Percentiles rank a stretch among this genome's conserved stretches.
phyloP scores from a whole-genome alignment of 1,139 yeast species.

The Taiozyma sp. region DNA sequence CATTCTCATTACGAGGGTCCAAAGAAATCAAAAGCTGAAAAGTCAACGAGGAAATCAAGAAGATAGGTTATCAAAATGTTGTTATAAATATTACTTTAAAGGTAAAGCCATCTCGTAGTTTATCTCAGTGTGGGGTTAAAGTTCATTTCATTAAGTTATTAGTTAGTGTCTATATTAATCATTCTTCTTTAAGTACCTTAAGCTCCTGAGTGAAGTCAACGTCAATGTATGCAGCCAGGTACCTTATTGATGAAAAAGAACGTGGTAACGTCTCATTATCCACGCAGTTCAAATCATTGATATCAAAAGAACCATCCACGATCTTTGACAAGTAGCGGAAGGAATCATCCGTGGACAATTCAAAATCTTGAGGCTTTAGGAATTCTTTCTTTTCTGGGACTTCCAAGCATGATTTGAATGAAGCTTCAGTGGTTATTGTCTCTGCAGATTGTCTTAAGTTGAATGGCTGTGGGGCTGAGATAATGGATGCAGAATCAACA shows the following conservation, averaged over 20 bases:
- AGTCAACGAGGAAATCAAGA: background rate
- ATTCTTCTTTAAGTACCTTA: background rate
- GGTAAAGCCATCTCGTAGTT: background rate
- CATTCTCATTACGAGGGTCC: constrained; percentile 54
- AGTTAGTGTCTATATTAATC: background rate
- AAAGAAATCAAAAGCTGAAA: constrained; percentile 12
- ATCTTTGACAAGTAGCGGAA: constrained; percentile 24
- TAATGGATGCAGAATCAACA: background rate
- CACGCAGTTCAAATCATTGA: constrained; percentile 10
- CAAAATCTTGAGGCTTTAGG: background rate
- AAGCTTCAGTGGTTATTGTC: constrained; percentile 9
- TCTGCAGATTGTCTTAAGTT: constrained; percentile 1
- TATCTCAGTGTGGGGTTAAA: background rate
- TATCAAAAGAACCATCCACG: constrained; percentile 11
- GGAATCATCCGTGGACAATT: constrained; percentile 19
- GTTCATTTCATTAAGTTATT: background rate
- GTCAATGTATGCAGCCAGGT: constrained; percentile 21
- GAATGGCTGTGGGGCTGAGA: background rate
- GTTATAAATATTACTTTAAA: background rate
- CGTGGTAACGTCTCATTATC: constrained; percentile 18
- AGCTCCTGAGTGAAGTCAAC: constrained; percentile 6
- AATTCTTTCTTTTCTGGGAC: background rate
- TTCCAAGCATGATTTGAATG: constrained; percentile 19
- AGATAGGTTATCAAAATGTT: background rate
- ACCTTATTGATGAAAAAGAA: constrained; percentile 22